These are phyloP conservation scores for Solanum piurae DNA, from an alignment of 257 asterid species.

Conservation along the genomic window DNA sequence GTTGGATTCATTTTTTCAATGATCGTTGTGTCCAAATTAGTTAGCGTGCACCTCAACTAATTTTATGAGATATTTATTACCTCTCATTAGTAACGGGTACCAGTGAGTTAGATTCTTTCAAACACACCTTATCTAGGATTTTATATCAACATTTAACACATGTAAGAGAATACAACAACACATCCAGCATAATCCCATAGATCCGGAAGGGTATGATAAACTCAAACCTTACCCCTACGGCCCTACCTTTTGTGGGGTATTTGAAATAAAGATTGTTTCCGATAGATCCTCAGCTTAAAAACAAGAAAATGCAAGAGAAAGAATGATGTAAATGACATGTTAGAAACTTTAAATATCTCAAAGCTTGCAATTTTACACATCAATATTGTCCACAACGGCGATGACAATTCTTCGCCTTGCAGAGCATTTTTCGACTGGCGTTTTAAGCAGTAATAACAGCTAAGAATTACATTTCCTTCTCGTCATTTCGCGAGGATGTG, in stretches of 20 bases:
- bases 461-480: background rate
- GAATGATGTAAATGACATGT: background rate
- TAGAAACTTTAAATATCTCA: background rate
- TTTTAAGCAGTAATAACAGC: background rate
- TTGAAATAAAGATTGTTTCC: background rate
- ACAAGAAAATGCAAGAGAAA: background rate
- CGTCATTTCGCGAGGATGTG: background rate
- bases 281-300: background rate
- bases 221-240: background rate
- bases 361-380: background rate
- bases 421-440: background rate
- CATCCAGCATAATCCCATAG: accelerated
- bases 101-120: too few species aligned
- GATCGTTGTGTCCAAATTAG: background rate
- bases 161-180: background rate
- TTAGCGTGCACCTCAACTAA: background rate
- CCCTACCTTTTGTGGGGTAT: accelerated
- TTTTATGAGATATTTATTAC: too few species aligned
- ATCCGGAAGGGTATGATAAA: too few species aligned
- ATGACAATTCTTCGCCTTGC: background rate
- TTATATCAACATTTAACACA: background rate
- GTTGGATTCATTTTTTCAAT: too few species aligned
- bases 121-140: background rate
- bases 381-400: background rate
- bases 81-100: too few species aligned